phyloP scores from a whole-genome alignment of 768 basidiomycete species.

The Rubroboletus satanas region DNA sequence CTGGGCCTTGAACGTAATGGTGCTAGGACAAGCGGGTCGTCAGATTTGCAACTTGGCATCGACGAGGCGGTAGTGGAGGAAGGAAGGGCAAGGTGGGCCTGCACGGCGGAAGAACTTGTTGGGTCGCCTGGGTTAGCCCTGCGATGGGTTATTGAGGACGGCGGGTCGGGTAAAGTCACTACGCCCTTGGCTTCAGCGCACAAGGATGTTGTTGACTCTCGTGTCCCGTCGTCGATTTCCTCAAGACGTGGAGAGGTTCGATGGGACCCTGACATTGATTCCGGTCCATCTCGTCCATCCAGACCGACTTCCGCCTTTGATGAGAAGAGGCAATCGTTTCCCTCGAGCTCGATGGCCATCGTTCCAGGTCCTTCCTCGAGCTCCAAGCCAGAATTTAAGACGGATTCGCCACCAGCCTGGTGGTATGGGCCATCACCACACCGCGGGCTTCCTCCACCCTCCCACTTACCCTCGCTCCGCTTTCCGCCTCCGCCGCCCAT shows the following conservation, averaged over 20 bases:
- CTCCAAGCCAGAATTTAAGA: conserved; percentile 2
- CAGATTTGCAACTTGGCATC: conserved; percentile 10
- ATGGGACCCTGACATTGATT: conserved; percentile 16
- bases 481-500: conserved; percentile 11
- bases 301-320: not conserved
- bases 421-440: conserved; percentile 7
- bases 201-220: not conserved
- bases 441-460: conserved; percentile 2
- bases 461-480: conserved; percentile 6
- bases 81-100: conserved; percentile 20
- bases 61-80: conserved; percentile 25
- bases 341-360: not conserved
- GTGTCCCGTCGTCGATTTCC: not conserved
- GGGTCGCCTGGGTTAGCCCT: conserved; percentile 14
- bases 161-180: not conserved
- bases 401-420: conserved; percentile 13
- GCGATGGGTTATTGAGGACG: not conserved
- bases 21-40: not conserved
- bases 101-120: conserved; percentile 19
- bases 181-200: not conserved
- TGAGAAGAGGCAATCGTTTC: not conserved
- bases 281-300: not conserved
- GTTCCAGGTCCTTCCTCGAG: not conserved
- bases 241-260: not conserved
- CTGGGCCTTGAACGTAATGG: not conserved